A percentile compares a stretch with the other conserved stretches of the same genome.
phyloP scores from a whole-genome alignment of 768 basidiomycete species.

The Clathrus columnatus region DNA sequence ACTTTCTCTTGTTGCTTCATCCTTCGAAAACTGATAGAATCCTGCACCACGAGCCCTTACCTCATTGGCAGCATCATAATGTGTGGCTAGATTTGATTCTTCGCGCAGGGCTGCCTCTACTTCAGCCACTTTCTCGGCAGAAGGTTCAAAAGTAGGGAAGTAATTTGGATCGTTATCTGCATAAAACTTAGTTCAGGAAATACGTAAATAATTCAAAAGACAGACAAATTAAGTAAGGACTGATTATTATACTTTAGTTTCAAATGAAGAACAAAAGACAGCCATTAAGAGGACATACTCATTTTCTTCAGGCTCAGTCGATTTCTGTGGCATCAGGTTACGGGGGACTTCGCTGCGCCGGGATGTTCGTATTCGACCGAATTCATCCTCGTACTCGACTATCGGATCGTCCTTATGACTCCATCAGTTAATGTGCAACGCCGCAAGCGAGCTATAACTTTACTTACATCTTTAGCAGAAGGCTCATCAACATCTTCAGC shows the following conservation, averaged over 20 bases:
- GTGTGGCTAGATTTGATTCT: slow-evolving; percentile 57
- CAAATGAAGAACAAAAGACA: slow-evolving; percentile 5
- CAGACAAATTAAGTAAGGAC: slow-evolving; percentile 50
- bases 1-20: slow-evolving; percentile 65
- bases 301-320: slow-evolving; percentile 39
- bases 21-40: slow-evolving; percentile 84
- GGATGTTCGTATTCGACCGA: slow-evolving; percentile 65
- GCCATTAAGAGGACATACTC: slow-evolving; percentile 35
- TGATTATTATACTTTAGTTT: slow-evolving; percentile 20
- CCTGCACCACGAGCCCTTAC: slow-evolving; percentile 84
- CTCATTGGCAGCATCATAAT: slow-evolving; percentile 79
- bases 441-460: slow-evolving; percentile 26
- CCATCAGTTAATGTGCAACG: neutral
- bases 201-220: slow-evolving; percentile 14
- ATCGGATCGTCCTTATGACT: slow-evolving; percentile 57
- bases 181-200: neutral
- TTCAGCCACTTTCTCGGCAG: slow-evolving; percentile 67
- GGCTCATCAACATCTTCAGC: slow-evolving; percentile 67
- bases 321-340: slow-evolving; percentile 40
- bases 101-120: slow-evolving; percentile 66
- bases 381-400: slow-evolving; percentile 82
- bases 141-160: slow-evolving; percentile 84
- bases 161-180: slow-evolving; percentile 74
- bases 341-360: slow-evolving; percentile 72
- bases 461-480: slow-evolving; percentile 38